Evolutionary conservation across 768 basidiomycete species (phyloP), one percentile per base, ranked within the genome.

Genomic region (Pisolithus albus): DNA sequence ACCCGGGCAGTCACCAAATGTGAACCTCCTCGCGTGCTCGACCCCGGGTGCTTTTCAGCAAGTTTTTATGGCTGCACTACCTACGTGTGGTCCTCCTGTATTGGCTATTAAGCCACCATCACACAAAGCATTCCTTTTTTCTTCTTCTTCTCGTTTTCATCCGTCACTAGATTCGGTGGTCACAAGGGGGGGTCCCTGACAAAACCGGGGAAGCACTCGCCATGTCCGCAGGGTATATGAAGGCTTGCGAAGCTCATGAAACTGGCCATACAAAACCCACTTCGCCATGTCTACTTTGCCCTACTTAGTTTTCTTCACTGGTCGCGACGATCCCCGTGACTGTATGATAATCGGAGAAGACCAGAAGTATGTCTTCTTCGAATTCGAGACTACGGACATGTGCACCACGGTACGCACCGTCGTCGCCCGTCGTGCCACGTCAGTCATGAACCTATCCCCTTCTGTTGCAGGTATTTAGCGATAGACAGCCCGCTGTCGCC

Each of bases 291-390:
- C 62, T 45, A 10, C 45, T 40, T 70, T 72, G 52, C 70, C 75
- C 53, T 83, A 74, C 65, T 70, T 77, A 61, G 67, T 88, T 32
- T 86, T 78, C 69, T 88, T 87, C 73, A 83, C 83, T 44, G 82
- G 84, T 50, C 72, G 72, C 61, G 81, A 83, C 64, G 77, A 88
- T 69, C 84, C 85, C 42, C 79, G 84, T 50, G 60, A 77, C 52
- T 84, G 81, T 62, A 75, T 81, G 52, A 68, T 87, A 69, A 86
- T 87, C 57, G 83, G 85, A 38, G 78, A 82, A 60, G 80, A 79
- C 66, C 71, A 69, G 30, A 75, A 71, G 56, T 77, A 78, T 1
- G 66, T 85, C 58, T 84, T 79, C 70, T 79, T 82, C 63, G 78
- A 75, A 61, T 86, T 88, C 65, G 79, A 83, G 62, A 88, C 86